phyloP scores from a whole-genome alignment of 1,284 basidiomycete genomes.

The Cryptococcus sp. region DNA sequence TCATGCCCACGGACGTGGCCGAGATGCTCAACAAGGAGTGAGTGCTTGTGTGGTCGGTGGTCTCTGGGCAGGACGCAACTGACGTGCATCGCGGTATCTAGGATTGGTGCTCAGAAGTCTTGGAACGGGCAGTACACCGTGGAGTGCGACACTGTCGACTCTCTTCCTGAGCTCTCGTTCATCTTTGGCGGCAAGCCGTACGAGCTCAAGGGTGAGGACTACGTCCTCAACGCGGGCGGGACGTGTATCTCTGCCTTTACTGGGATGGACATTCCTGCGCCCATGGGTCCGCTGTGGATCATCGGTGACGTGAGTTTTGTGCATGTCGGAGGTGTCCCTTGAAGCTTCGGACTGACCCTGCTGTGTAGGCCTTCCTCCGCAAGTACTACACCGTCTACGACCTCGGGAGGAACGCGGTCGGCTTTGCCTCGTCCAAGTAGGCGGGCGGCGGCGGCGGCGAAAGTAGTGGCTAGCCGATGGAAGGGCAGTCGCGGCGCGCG shows the following conservation, averaged over 20 bases:
- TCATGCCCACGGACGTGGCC: slow-evolving; percentile 85
- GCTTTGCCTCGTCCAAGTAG: slow-evolving; percentile 42
- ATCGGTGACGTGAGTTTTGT: slow-evolving; percentile 62
- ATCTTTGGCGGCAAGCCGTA: slow-evolving; percentile 77
- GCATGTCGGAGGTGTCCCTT: neutral
- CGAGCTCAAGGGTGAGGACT: slow-evolving; percentile 77
- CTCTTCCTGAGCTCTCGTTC: slow-evolving; percentile 83
- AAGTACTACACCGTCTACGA: slow-evolving; percentile 95
- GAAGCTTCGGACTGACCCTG: slow-evolving; percentile 1
- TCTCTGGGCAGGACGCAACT: slow-evolving; percentile 8
- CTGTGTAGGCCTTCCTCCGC: slow-evolving; percentile 64
- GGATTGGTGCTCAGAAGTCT: slow-evolving; percentile 81
- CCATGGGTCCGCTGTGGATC: slow-evolving; percentile 87
- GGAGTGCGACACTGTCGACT: slow-evolving; percentile 79
- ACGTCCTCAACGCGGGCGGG: slow-evolving; percentile 82
- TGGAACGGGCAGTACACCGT: slow-evolving; percentile 95
- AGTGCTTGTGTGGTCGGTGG: slow-evolving; percentile 33
- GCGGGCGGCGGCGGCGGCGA: neutral
- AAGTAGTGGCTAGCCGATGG: neutral
- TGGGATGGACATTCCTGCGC: slow-evolving; percentile 85
- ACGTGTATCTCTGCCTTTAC: slow-evolving; percentile 95
- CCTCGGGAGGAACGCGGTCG: slow-evolving; percentile 58
- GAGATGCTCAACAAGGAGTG: slow-evolving; percentile 95
- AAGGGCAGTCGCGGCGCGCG: neutral
- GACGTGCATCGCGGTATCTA: slow-evolving; percentile 19